These are phyloP conservation scores for Dinochytrium kinnereticum DNA, from an alignment of 371 early-diverging fungal species.

Conservation along the genomic window DNA sequence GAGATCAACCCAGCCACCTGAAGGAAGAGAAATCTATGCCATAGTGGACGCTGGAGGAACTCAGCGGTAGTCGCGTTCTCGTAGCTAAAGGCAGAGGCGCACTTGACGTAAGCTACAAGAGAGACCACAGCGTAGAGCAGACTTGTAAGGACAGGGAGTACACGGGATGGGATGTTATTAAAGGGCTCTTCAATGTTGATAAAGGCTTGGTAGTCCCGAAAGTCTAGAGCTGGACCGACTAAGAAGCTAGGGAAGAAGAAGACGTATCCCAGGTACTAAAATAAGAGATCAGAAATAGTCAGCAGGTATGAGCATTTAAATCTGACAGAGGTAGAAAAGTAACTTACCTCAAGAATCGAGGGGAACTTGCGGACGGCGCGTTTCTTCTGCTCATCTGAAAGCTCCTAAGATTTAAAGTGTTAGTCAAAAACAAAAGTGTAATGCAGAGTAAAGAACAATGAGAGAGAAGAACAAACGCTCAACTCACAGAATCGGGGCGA, in stretches of 20 bases:
- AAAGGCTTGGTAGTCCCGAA: conserved; percentile 66
- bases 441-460: too few species aligned
- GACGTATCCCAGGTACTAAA: conserved; percentile 80
- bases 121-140: conserved; percentile 28
- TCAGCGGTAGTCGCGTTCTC: conserved; percentile 18
- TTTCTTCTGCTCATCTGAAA: conserved; percentile 66
- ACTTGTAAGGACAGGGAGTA: conserved; percentile 30
- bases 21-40: conserved; percentile 60
- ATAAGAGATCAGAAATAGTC: neutral
- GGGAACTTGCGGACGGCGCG: conserved; percentile 71
- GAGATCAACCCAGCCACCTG: conserved; percentile 68
- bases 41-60: conserved; percentile 23
- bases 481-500: conserved; percentile 22
- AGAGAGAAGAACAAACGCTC: too few species aligned
- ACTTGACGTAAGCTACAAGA: conserved; percentile 28
- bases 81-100: conserved; percentile 28
- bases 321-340: neutral
- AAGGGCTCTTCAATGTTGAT: conserved; percentile 48
- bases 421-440: too few species aligned
- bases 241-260: conserved; percentile 87
- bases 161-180: conserved; percentile 36
- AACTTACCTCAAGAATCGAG: conserved; percentile 58
- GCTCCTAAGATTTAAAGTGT: too few species aligned
- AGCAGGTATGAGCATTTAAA: neutral
- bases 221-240: conserved; percentile 87